A percentile compares a stretch with the other conserved stretches of the same genome.
Evolutionary conservation across 805 yeast species (phyloP).

Genomic region (Candida schatavii): DNA sequence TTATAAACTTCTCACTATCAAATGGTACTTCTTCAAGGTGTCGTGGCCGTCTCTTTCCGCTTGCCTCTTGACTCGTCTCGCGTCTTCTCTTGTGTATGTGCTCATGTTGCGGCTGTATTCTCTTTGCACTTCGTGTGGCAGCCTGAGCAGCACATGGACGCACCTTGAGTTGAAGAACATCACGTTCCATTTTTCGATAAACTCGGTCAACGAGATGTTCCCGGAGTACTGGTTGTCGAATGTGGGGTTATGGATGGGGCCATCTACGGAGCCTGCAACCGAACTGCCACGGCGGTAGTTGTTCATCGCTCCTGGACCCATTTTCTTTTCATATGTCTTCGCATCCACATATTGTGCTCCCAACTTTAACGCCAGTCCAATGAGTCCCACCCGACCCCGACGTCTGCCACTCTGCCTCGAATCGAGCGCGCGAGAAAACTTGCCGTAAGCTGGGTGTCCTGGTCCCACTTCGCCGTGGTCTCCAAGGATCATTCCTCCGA

Average conservation of each 20-base stretch:
- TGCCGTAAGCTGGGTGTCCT: background rate
- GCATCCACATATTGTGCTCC: background rate
- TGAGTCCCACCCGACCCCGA: background rate
- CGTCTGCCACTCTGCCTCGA: background rate
- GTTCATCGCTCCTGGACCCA: background rate
- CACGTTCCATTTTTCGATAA: constrained; percentile 2
- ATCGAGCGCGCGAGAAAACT: background rate
- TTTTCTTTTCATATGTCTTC: background rate
- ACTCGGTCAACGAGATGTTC: background rate
- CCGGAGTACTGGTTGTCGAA: background rate
- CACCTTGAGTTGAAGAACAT: constrained; percentile 5
- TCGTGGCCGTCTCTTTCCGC: background rate
- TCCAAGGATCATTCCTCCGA: background rate
- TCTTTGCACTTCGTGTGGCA: background rate
- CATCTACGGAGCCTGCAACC: no score
- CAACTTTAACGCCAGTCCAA: background rate
- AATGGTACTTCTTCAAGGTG: constrained; percentile 1
- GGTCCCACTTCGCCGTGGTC: background rate
- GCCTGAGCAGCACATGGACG: background rate
- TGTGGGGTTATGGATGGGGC: no score
- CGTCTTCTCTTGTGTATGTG: background rate
- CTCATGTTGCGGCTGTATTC: background rate
- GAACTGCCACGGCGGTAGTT: background rate
- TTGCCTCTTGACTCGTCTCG: background rate
- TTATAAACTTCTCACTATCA: constrained; percentile 4